Evolutionary conservation across 2,329 filamentous ascomycete species (phyloP).

Genomic region (Sporothrix schenckii): DNA sequence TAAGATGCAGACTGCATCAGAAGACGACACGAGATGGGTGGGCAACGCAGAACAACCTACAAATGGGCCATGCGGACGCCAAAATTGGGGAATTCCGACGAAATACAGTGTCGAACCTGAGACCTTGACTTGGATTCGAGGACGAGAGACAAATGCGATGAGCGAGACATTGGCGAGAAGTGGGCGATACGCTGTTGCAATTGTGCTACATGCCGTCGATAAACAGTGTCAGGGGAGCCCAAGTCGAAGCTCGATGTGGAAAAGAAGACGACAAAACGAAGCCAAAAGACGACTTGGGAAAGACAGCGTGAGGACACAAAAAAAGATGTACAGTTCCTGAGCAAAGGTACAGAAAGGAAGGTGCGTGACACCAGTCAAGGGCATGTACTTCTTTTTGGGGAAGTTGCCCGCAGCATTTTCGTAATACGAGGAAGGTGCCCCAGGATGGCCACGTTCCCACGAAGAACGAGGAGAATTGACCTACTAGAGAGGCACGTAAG

Average conservation of each 20-base stretch:
- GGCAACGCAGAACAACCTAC: neutral
- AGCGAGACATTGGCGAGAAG: neutral
- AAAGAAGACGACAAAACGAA: neutral
- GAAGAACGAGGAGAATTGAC: neutral
- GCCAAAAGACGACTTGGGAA: neutral
- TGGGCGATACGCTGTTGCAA: neutral
- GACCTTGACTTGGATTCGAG: constrained; percentile 13
- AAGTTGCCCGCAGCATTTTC: neutral
- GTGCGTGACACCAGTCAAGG: neutral
- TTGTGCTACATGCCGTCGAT: neutral
- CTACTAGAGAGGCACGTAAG: neutral
- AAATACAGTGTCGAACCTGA: constrained; percentile 13
- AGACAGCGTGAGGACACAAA: neutral
- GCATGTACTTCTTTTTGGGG: neutral
- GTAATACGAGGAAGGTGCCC: constrained; percentile 11
- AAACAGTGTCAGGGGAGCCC: neutral
- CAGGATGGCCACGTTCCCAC: neutral
- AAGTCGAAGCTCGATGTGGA: constrained; percentile 1
- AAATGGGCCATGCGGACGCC: constrained; percentile 12
- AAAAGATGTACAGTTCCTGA: neutral
- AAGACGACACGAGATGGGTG: constrained; percentile 8
- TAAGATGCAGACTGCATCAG: neutral
- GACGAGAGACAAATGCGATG: neutral
- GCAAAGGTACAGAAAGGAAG: neutral
- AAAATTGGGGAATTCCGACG: constrained; percentile 31